A percentile compares a stretch with the other conserved stretches of the same genome.
phyloP scores from a whole-genome alignment of 805 yeast genomes.

The Sugiyamaella chiloensis region DNA sequence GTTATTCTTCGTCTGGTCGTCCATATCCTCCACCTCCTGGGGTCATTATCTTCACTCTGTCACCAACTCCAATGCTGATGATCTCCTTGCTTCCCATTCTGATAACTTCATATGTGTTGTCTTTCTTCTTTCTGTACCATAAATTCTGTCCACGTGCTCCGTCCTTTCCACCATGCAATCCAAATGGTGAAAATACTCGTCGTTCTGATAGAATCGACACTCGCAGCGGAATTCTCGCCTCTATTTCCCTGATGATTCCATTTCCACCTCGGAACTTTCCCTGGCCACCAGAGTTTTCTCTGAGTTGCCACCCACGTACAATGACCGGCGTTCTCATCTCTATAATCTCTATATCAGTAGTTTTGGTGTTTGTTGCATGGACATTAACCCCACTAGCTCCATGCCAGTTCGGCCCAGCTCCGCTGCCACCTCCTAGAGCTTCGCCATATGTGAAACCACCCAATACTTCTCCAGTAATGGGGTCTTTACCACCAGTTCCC shows the following conservation, averaged over 20 bases:
- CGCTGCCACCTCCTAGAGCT: conserved; percentile 87
- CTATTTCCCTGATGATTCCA: conserved; percentile 81
- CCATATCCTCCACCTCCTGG: conserved; percentile 91
- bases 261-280: conserved; percentile 76
- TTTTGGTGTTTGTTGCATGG: conserved; percentile 88
- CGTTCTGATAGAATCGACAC: conserved; percentile 84
- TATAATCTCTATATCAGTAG: conserved; percentile 84
- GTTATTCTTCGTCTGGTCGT: neutral
- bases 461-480: conserved; percentile 5
- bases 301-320: conserved; percentile 63
- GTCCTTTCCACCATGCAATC: conserved; percentile 73
- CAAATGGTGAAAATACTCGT: conserved; percentile 79
- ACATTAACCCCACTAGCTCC: conserved; percentile 87
- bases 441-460: conserved; percentile 83
- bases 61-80: conserved; percentile 60
- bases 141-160: conserved; percentile 68
- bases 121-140: conserved; percentile 13
- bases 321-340: conserved; percentile 85
- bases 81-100: conserved; percentile 56
- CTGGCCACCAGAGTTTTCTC: conserved; percentile 75
- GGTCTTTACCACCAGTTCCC: conserved; percentile 65
- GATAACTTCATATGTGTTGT: conserved; percentile 37
- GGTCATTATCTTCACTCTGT: conserved; percentile 60
- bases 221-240: conserved; percentile 64
- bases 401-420: conserved; percentile 82